These are phyloP conservation scores for Bondarzewia mesenterica DNA, from an alignment of 1,284 basidiomycete genomes.

Conservation along the genomic window DNA sequence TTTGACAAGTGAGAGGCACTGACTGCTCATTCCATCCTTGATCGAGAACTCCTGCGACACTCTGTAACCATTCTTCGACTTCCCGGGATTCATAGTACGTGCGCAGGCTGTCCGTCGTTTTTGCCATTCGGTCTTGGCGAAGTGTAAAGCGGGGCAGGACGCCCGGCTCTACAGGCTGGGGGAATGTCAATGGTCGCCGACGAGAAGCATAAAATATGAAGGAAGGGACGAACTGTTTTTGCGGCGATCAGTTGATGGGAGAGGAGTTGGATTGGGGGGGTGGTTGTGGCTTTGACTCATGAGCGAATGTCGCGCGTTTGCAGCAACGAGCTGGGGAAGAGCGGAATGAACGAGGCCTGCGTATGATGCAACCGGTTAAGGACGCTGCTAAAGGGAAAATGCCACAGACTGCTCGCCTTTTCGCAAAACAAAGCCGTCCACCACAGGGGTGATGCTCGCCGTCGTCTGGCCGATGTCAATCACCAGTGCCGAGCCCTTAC, in stretches of 20 bases:
- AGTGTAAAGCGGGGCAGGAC: conserved; percentile 56
- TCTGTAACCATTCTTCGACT: conserved; percentile 92
- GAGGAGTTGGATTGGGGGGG: conserved; percentile 49
- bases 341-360: conserved; percentile 64
- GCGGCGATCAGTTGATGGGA: conserved; percentile 86
- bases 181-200: background rate
- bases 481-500: conserved; percentile 92
- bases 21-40: conserved; percentile 88
- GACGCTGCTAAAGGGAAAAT: background rate
- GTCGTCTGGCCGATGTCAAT: conserved; percentile 89
- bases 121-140: conserved; percentile 66
- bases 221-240: conserved; percentile 46
- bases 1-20: conserved; percentile 36
- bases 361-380: background rate
- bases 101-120: conserved; percentile 75
- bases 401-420: conserved; percentile 54
- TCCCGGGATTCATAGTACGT: conserved; percentile 79
- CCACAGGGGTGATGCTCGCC: conserved; percentile 89
- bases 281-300: conserved; percentile 37
- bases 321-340: conserved; percentile 71
- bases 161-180: conserved; percentile 55
- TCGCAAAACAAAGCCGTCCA: conserved; percentile 95
- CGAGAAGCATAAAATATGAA: background rate
- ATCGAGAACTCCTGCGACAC: conserved; percentile 77
- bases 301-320: conserved; percentile 63